Conservation (phyloP, 2,329 filamentous ascomycete genomes). For the Blumeriella jaapii region DNA sequence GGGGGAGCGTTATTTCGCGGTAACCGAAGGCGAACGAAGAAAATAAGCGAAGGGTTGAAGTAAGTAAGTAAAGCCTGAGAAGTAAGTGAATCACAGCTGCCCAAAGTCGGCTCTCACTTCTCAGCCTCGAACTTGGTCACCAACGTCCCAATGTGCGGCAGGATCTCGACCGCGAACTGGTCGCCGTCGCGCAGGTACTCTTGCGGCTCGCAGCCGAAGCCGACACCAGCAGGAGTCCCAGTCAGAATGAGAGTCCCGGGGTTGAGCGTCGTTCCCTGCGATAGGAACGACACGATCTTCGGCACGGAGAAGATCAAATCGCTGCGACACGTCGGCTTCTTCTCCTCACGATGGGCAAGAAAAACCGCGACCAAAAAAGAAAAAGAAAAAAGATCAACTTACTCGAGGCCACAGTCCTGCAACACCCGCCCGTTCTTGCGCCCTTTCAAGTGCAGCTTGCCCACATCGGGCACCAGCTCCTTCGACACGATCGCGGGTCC, state of each 20-base stretch:
- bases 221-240: slow-evolving; percentile 33
- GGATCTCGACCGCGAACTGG: slow-evolving; percentile 37
- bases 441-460: slow-evolving; percentile 31
- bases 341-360: background rate
- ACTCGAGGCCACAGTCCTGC: slow-evolving; percentile 35
- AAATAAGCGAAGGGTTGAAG: too few relatives aligned
- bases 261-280: slow-evolving; percentile 32
- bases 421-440: slow-evolving; percentile 40
- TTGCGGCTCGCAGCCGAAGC: slow-evolving; percentile 26
- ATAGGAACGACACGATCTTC: slow-evolving; percentile 31
- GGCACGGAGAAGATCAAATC: slow-evolving; percentile 38
- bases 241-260: slow-evolving; percentile 36
- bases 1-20: too few relatives aligned
- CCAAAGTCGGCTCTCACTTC: too few relatives aligned
- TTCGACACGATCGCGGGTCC: slow-evolving; percentile 39
- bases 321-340: slow-evolving; percentile 20
- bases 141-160: slow-evolving; percentile 37
- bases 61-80: too few relatives aligned
- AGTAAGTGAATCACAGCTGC: too few relatives aligned
- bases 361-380: too few relatives aligned
- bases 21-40: too few relatives aligned
- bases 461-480: slow-evolving; percentile 31
- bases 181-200: slow-evolving; percentile 35
- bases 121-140: slow-evolving; percentile 31
- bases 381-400: slow-evolving; percentile 14